Evolutionary conservation across 2,329 filamentous ascomycete species (phyloP), one percentile per base, ranked within the genome.

Genomic region (Cladosporium phlei): DNA sequence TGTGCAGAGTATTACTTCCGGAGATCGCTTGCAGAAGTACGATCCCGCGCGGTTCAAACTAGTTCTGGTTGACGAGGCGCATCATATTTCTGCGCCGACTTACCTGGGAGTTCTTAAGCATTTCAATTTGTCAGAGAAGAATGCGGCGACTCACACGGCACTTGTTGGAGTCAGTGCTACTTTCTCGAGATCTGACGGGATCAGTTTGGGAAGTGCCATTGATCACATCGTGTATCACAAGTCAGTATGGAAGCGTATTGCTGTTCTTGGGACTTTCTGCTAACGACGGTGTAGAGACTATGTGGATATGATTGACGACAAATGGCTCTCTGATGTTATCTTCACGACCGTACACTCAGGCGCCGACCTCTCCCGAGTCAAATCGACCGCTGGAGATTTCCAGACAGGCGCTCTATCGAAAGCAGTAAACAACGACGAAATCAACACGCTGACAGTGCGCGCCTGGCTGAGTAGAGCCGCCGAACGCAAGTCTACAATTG

Each of bases 181-280:
- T 1, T 76, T 85, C 53, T 81, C 79, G n/a, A 69, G 91, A 38
- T 88, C 88, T 50, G 91, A 97, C 61, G 91, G 91, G 0, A 70
- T 95, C 24, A 82, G 79, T 49, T 74, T 97, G 2, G 90, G 90
- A 1, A 75, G 83, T 10, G 90, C 85, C 24, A 93, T 97, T 57
- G 91, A 97, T 58, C 86, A 95, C 60, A 95, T 97, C 51, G 91
- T 96, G 38, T 97, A 95, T 59, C 91, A 97, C 66, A 93, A 89
- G 66, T 70, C 48, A 11, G 65, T 47, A 11, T n/a, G 7, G 19
- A 19, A 75, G 80, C 57, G 80, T 79, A n/a, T n/a, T 9, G 27
- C 10, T 59, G 4, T 8, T 20, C 17, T 29, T n/a, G n/a, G n/a
- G n/a, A n/a, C n/a, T n/a, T n/a, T n/a, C n/a, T 14, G 27, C 49